Base-by-base conservation (phyloP, 2,329 filamentous ascomycete genomes). In the Paracoccidioides lutzii region DNA sequence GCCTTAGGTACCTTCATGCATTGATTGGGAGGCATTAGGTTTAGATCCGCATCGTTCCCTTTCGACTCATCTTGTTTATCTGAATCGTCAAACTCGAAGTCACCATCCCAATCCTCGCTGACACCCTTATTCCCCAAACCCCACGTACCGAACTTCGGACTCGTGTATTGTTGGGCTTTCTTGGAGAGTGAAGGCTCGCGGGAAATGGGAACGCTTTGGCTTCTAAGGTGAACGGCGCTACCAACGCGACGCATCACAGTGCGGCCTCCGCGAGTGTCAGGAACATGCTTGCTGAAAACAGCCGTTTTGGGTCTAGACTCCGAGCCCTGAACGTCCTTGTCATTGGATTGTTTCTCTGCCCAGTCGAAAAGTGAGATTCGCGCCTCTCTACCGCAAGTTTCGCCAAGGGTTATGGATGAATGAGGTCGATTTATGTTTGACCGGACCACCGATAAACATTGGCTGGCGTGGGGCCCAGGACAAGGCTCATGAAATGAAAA, bases 81-180 rank as follows among this genome's bases (percentile, higher is more conserved):
- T 32, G 75, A 70, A 10, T 71, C 66, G 50, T 82, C 79, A 66
- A 84, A 84, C 56, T 84, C 81, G 62, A 85, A 85, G 63, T 85
- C 82, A 54, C 81, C 81, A 62, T 84, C 82, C 82, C 82, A 85
- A 64, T 85, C 82, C 65, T 85, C 82, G 30, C 78, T 84, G 28
- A 82, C 80, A 49, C 78, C 81, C 63, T 85, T 84, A 66, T 76
- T 82, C 15, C 82, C 81, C 35, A 84, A 72, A n/a, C 80, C 80
- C 81, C 82, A 84, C 3, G 82, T 83, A 43, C 80, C 81, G 63
- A 83, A 84, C 63, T 84, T 84, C 62, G 70, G 67, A 28, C 71
- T 71, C 69, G 80, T 62, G 69, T 80, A n/a, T n/a, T n/a, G 67
- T 70, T 76, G 60, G 69, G 75, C 61, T 67, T 79, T 68, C 64